A percentile compares a stretch with the other conserved stretches of the same genome.
These are phyloP conservation scores for Gentiana straminea DNA, from an alignment of 257 asterid species.

Conservation along the genomic window DNA sequence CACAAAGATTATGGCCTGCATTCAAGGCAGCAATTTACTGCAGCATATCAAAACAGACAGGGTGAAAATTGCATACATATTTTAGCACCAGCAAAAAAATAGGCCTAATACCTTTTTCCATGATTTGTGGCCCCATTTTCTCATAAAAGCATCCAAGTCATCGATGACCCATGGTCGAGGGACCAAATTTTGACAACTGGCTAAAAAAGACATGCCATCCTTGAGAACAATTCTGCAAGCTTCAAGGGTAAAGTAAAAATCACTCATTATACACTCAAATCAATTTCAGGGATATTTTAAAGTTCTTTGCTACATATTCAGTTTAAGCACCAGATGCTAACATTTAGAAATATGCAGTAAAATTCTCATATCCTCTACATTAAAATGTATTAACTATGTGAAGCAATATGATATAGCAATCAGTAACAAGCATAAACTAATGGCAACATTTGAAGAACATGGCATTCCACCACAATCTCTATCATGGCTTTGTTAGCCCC, in stretches of 20 bases:
- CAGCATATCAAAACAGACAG: conserved; percentile 5
- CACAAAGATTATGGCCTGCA: conserved; percentile 81
- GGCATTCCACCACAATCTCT: too few species aligned
- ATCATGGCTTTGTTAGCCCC: too few species aligned
- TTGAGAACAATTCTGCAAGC: conserved; percentile 95
- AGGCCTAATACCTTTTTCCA: conserved; percentile 58
- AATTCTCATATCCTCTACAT: too few species aligned
- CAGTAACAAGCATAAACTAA: too few species aligned
- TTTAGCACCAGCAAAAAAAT: conserved; percentile 4
- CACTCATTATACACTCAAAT: not conserved
- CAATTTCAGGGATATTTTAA: too few species aligned
- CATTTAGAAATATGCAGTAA: too few species aligned
- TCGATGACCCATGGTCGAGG: conserved; percentile 99
- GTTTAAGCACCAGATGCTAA: too few species aligned
- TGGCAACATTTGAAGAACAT: too few species aligned
- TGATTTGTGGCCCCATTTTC: conserved; percentile 49
- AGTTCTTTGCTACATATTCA: too few species aligned
- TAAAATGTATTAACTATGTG: too few species aligned
- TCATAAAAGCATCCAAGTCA: conserved; percentile 70
- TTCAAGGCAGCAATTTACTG: conserved; percentile 16
- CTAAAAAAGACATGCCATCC: conserved; percentile 92
- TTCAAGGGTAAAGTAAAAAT: conserved; percentile 23
- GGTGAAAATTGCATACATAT: conserved; percentile 5
- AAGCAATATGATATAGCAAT: too few species aligned
- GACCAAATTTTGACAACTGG: conserved; percentile 89